Percentiles rank a stretch among this genome's conserved stretches.
Evolutionary conservation across 192 early-diverging fungal genomes (phyloP).

Genomic region (Kickxella alabastrina): DNA sequence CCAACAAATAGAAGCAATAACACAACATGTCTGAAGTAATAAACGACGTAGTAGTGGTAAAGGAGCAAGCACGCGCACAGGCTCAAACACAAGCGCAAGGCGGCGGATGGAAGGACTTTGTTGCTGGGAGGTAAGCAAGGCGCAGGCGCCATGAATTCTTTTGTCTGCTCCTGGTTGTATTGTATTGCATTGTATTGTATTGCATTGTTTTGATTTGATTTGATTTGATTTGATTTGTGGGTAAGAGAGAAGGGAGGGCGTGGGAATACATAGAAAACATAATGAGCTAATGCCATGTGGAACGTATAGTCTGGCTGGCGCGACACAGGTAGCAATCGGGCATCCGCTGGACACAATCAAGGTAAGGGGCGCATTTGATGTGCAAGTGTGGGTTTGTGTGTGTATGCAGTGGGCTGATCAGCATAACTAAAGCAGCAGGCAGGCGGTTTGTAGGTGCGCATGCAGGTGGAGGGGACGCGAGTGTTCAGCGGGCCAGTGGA

Average conservation of each 20-base stretch:
- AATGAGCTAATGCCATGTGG: background rate
- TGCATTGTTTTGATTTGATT: no score
- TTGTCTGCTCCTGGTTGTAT: no score
- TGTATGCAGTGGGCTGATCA: no score
- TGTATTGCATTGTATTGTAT: no score
- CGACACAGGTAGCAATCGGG: conserved; percentile 62
- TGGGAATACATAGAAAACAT: no score
- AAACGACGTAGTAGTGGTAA: conserved; percentile 6
- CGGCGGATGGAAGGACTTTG: conserved; percentile 57
- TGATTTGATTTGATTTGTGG: no score
- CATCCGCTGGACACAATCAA: conserved; percentile 89
- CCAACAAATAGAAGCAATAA: background rate
- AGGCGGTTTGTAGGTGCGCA: conserved; percentile 64
- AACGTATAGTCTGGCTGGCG: conserved; percentile 57
- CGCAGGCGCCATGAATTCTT: no score
- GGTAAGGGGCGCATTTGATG: conserved; percentile 30
- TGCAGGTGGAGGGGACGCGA: conserved; percentile 59
- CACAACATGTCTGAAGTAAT: conserved; percentile 18
- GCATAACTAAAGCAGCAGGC: conserved; percentile 6
- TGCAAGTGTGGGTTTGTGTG: no score
- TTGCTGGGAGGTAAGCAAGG: conserved; percentile 55
- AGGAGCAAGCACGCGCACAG: conserved; percentile 1
- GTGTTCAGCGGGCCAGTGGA: conserved; percentile 72
- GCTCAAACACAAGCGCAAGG: conserved; percentile 8
- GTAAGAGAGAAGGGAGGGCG: no score